Conservation (phyloP, 306 rosid species). For the Alnus glutinosa region DNA sequence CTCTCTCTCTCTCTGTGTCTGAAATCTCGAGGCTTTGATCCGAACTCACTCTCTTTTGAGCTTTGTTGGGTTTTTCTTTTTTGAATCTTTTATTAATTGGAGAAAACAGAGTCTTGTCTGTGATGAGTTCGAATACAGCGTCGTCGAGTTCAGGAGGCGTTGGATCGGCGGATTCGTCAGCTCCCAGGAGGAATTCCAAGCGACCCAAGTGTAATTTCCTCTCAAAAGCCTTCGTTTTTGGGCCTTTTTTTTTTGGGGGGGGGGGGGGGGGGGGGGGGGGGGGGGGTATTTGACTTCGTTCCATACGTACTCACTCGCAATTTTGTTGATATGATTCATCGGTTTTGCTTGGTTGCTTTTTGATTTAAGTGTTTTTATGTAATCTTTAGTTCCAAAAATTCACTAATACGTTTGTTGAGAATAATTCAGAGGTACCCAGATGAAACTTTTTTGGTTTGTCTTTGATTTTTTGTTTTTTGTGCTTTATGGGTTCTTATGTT, state of each 20-base stretch:
- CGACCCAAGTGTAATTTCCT: slow-evolving; percentile 78
- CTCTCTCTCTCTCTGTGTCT: slow-evolving; percentile 2
- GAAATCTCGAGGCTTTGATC: slow-evolving; percentile 7
- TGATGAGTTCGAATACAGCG: slow-evolving; percentile 60
- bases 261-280: neutral
- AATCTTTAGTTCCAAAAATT: slow-evolving; percentile 3
- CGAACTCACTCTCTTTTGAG: neutral
- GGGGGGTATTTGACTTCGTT: slow-evolving; percentile 4
- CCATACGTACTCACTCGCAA: slow-evolving; percentile 2
- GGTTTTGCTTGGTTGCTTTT: neutral
- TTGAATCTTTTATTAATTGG: neutral
- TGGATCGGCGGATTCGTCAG: slow-evolving; percentile 79
- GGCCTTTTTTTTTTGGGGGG: slow-evolving; percentile 1
- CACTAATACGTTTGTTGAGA: neutral
- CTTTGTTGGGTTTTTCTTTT: neutral
- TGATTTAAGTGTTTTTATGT: neutral
- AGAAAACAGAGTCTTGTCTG: slow-evolving; percentile 13
- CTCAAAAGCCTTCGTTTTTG: neutral
- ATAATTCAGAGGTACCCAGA: neutral
- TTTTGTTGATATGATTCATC: neutral
- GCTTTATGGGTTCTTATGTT: neutral
- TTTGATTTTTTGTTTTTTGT: neutral
- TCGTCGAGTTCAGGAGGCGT: slow-evolving; percentile 64
- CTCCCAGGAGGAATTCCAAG: slow-evolving; percentile 74
- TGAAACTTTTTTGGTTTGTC: neutral